phyloP scores from a whole-genome alignment of 2,329 filamentous ascomycete species.

The Fusarium palustre region DNA sequence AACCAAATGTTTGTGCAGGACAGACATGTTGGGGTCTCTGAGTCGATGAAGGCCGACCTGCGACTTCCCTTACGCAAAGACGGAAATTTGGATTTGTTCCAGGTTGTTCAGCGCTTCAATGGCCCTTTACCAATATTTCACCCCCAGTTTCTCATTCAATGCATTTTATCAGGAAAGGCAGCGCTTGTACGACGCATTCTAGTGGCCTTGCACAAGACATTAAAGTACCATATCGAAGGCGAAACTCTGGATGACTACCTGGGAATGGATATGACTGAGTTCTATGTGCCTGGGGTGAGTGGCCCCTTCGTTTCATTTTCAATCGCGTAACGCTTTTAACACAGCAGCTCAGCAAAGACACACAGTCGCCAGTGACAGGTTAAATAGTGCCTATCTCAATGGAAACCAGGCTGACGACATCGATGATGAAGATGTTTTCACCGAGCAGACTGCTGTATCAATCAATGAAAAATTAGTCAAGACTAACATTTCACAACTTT shows the following conservation, averaged over 20 bases:
- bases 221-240: conserved; percentile 87
- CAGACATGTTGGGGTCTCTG: conserved; percentile 74
- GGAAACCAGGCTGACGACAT: conserved; percentile 54
- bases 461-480: conserved; percentile 83
- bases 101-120: conserved; percentile 85
- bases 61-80: conserved; percentile 61
- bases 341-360: conserved; percentile 27
- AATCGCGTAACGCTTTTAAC: conserved; percentile 13
- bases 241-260: conserved; percentile 84
- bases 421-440: conserved; percentile 72
- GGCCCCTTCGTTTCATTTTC: neutral
- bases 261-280: conserved; percentile 71
- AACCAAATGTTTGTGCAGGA: conserved; percentile 92
- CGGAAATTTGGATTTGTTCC: conserved; percentile 77
- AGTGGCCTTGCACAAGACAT: conserved; percentile 75
- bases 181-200: conserved; percentile 78
- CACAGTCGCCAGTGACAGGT: conserved; percentile 45
- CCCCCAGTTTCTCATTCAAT: conserved; percentile 89
- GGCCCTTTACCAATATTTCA: conserved; percentile 91
- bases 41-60: conserved; percentile 67
- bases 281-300: conserved; percentile 58
- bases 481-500: conserved; percentile 81
- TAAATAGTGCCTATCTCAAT: conserved; percentile 54
- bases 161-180: conserved; percentile 83
- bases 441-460: conserved; percentile 74